Conservation (phyloP, 1,284 basidiomycete genomes). For the Fomitopsis pinicola region DNA sequence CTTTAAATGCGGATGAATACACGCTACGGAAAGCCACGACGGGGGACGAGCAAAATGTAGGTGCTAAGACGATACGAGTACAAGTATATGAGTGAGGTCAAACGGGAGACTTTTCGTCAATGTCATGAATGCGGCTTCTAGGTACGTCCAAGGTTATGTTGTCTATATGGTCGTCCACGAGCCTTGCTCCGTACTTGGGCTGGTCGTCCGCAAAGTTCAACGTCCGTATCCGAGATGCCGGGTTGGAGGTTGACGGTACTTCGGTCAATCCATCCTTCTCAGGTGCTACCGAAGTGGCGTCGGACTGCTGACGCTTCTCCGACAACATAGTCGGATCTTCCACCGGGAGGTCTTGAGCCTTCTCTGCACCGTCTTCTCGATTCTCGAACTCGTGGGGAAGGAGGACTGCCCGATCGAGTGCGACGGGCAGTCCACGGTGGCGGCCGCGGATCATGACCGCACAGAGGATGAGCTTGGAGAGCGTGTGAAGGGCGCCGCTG, state of each 20-base stretch:
- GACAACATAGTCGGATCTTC: background rate
- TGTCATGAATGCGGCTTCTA: background rate
- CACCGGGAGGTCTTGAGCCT: background rate
- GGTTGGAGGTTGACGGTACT: background rate
- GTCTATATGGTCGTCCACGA: background rate
- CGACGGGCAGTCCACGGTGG: constrained; percentile 70
- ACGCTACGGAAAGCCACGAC: background rate
- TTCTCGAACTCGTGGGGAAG: constrained; percentile 32
- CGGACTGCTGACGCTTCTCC: background rate
- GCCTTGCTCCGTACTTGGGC: background rate
- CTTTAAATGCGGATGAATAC: background rate
- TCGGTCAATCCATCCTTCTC: background rate
- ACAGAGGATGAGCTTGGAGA: constrained; percentile 74
- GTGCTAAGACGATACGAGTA: background rate
- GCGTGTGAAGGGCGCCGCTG: constrained; percentile 55
- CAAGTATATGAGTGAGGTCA: background rate
- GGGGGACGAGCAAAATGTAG: background rate
- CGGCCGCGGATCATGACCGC: constrained; percentile 75
- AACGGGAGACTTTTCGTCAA: background rate
- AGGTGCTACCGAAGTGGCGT: background rate
- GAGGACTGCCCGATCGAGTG: constrained; percentile 64
- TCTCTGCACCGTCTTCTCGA: background rate
- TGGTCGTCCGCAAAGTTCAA: constrained; percentile 1
- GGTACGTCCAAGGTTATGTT: background rate
- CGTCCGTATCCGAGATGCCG: background rate